Evolutionary conservation across 352 stramenopile genomes (phyloP).

Genomic region (Blastocystis sp.): DNA sequence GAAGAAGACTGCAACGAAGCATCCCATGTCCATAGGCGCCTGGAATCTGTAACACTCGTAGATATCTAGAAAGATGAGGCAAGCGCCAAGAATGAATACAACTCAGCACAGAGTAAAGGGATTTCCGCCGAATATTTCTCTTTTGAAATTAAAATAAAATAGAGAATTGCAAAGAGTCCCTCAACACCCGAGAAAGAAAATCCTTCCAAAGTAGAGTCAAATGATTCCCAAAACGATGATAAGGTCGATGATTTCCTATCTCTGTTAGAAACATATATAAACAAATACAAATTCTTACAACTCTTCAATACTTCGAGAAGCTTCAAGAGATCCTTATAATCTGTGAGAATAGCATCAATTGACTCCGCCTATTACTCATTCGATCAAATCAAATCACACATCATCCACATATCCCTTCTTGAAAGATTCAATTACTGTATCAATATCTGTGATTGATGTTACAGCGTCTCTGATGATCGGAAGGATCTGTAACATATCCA

Average conservation of each 20-base stretch:
- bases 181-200: slow-evolving; percentile 11
- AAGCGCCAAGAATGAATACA: not conserved
- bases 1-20: slow-evolving; percentile 23
- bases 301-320: not conserved
- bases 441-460: not conserved
- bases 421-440: slow-evolving; percentile 30
- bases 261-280: not conserved
- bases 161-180: slow-evolving; percentile 4
- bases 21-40: slow-evolving; percentile 38
- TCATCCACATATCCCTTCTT: slow-evolving; percentile 58
- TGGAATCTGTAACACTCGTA: slow-evolving; percentile 1
- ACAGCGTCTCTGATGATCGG: not conserved
- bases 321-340: not conserved
- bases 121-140: slow-evolving; percentile 55
- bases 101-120: slow-evolving; percentile 6
- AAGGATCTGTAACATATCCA: not conserved
- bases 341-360: not conserved
- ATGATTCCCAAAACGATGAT: slow-evolving; percentile 1
- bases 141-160: slow-evolving; percentile 48
- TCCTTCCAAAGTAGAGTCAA: not conserved
- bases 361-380: not conserved
- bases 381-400: not conserved
- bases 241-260: not conserved
- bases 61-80: not conserved
- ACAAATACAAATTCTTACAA: not conserved